phyloP scores from a whole-genome alignment of 1,139 yeast genomes.

The Candida tetrigidarum region DNA sequence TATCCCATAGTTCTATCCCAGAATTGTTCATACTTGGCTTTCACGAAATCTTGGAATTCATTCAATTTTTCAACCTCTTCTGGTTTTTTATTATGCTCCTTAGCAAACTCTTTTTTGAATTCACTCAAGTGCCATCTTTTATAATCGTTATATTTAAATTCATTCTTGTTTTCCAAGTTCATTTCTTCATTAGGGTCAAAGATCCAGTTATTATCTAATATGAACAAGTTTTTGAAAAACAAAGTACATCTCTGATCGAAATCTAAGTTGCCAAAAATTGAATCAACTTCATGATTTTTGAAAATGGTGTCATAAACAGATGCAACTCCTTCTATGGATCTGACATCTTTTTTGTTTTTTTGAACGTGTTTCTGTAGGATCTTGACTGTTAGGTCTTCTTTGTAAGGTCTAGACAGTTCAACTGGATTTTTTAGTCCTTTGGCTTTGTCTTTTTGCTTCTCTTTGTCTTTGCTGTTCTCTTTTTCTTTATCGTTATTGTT shows the following conservation, averaged over 20 bases:
- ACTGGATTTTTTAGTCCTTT: not conserved
- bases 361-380: constrained; percentile 14
- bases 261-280: constrained; percentile 19
- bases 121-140: constrained; percentile 19
- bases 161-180: constrained; percentile 23
- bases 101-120: constrained; percentile 23
- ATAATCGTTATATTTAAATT: constrained; percentile 20
- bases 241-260: constrained; percentile 35
- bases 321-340: constrained; percentile 16
- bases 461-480: not conserved
- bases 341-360: constrained; percentile 11
- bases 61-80: constrained; percentile 15
- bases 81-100: constrained; percentile 16
- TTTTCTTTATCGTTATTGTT: not conserved
- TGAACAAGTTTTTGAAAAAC: constrained; percentile 32
- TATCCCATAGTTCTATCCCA: constrained; percentile 14
- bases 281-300: constrained; percentile 16
- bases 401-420: constrained; percentile 4
- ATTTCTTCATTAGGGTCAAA: constrained; percentile 29
- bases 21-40: constrained; percentile 20
- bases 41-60: constrained; percentile 23
- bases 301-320: constrained; percentile 19
- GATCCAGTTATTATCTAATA: constrained; percentile 31
- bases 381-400: constrained; percentile 14
- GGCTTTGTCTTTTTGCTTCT: constrained; percentile 1